Percentiles rank a stretch among this genome's conserved stretches.
These are phyloP conservation scores for Lathyrus tuberosus DNA, from an alignment of 306 rosid genomes.

Conservation along the genomic window DNA sequence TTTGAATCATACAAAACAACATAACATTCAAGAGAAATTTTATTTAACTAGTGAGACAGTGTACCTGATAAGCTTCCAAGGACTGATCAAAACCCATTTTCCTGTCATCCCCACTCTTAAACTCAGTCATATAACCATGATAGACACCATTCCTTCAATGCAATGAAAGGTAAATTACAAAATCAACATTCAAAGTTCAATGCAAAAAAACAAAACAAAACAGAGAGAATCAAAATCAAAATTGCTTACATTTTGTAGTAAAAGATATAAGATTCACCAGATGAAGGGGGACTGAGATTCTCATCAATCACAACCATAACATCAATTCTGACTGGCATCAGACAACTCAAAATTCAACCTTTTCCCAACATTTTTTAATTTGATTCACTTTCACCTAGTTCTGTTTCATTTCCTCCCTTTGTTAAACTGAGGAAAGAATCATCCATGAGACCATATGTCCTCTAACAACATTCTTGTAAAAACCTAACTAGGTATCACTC, in stretches of 20 bases:
- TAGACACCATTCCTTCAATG: slow-evolving; percentile 64
- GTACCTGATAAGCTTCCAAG: slow-evolving; percentile 62
- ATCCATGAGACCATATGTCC: slow-evolving; percentile 69
- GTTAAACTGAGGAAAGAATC: slow-evolving; percentile 59
- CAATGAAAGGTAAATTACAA: slow-evolving; percentile 15
- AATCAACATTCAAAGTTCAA: slow-evolving; percentile 13
- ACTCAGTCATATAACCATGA: slow-evolving; percentile 56
- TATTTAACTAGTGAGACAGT: background rate
- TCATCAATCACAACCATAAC: slow-evolving; percentile 57
- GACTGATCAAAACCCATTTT: slow-evolving; percentile 62
- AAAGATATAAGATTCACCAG: slow-evolving; percentile 52
- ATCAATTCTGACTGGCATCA: slow-evolving; percentile 42
- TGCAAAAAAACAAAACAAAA: background rate
- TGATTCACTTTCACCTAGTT: slow-evolving; percentile 14
- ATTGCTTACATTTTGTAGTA: slow-evolving; percentile 53
- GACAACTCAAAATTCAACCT: slow-evolving; percentile 59
- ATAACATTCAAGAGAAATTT: background rate
- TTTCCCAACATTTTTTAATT: slow-evolving; percentile 52
- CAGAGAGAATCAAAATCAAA: slow-evolving; percentile 6
- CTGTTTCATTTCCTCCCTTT: slow-evolving; percentile 47
- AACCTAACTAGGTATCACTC: slow-evolving; percentile 60
- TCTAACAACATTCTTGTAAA: slow-evolving; percentile 60
- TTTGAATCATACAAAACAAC: background rate
- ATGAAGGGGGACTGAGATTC: slow-evolving; percentile 50
- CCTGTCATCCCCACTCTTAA: slow-evolving; percentile 54